A percentile compares a stretch with the other conserved stretches of the same genome.
phyloP scores from a whole-genome alignment of 768 basidiomycete species.

The Brasilioporus rufonigricans region DNA sequence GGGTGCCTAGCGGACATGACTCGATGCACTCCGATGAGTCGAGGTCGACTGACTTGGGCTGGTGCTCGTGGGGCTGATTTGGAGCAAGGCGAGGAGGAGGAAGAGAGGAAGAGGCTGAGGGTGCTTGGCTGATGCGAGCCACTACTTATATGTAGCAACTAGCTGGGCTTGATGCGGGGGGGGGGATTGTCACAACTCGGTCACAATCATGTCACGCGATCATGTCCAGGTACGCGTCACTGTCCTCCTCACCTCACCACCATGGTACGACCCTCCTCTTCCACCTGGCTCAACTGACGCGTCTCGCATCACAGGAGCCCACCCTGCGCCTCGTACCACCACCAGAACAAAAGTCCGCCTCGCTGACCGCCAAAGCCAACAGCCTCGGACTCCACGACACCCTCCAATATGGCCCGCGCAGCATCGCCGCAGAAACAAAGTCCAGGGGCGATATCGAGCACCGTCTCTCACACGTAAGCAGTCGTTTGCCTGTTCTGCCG shows the following conservation, averaged over 20 bases:
- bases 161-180: conserved; percentile 16
- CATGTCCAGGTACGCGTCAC: conserved; percentile 18
- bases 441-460: conserved; percentile 59
- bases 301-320: conserved; percentile 32
- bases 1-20: conserved; percentile 51
- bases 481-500: background rate
- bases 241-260: background rate
- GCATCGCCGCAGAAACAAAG: conserved; percentile 71
- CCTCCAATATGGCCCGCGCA: conserved; percentile 80
- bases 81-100: no score
- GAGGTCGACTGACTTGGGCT: background rate
- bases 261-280: conserved; percentile 22
- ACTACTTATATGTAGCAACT: conserved; percentile 10
- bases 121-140: background rate
- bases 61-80: background rate
- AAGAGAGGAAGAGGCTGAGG: background rate
- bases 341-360: conserved; percentile 52
- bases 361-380: conserved; percentile 66
- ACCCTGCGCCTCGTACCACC: conserved; percentile 67
- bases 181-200: conserved; percentile 26
- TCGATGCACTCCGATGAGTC: background rate
- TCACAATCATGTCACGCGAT: conserved; percentile 29
- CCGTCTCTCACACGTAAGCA: conserved; percentile 73
- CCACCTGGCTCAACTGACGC: background rate
- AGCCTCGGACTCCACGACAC: conserved; percentile 85